phyloP scores from a whole-genome alignment of 2,329 filamentous ascomycete species.

The Aspergillus sp. region DNA sequence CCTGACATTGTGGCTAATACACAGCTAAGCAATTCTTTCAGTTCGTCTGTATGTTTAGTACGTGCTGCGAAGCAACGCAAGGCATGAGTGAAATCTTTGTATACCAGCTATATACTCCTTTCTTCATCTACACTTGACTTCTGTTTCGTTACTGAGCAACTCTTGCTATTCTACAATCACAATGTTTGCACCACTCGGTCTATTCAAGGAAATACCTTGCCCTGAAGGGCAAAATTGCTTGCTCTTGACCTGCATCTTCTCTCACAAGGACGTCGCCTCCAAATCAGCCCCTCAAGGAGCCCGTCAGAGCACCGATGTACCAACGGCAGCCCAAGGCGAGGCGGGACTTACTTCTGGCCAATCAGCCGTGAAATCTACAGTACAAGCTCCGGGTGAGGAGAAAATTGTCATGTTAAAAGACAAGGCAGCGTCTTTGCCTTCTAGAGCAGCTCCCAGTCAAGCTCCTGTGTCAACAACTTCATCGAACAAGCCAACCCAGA shows the following conservation, averaged over 20 bases:
- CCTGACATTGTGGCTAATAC: background rate
- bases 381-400: background rate
- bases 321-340: background rate
- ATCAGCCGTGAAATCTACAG: slow-evolving; percentile 4
- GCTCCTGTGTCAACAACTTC: background rate
- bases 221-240: slow-evolving; percentile 54
- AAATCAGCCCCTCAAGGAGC: slow-evolving; percentile 19
- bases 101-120: background rate
- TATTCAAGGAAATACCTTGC: slow-evolving; percentile 57
- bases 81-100: background rate
- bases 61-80: background rate
- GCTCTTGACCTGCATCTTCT: slow-evolving; percentile 61
- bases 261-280: slow-evolving; percentile 44
- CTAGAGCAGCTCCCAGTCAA: background rate
- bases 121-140: background rate
- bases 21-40: background rate
- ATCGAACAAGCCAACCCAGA: slow-evolving; percentile 17
- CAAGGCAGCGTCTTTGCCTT: background rate
- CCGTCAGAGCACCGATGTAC: slow-evolving; percentile 12
- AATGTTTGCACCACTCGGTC: slow-evolving; percentile 59
- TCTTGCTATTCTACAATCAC: slow-evolving; percentile 14
- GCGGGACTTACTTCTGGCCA: slow-evolving; percentile 1
- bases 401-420: background rate
- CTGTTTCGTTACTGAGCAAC: background rate
- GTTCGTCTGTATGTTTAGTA: background rate